Conservation (phyloP, 768 basidiomycete genomes). For the Podaxis rugospora region DNA sequence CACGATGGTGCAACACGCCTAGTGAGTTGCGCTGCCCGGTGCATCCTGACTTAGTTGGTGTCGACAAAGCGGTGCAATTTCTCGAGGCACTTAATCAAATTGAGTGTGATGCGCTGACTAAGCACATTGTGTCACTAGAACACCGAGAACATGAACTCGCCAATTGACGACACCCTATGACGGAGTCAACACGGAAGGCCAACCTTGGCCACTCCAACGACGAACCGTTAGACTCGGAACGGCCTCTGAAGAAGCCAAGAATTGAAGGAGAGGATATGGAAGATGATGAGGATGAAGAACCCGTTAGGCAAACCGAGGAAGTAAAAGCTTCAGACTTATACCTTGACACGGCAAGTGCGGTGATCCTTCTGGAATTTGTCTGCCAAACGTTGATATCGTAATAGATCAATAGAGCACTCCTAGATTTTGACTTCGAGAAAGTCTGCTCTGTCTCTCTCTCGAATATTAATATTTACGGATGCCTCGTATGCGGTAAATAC, state of each 20-base stretch:
- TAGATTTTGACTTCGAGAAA: conserved; percentile 99
- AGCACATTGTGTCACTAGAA: not conserved
- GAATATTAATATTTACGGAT: conserved; percentile 97
- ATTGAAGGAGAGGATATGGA: conserved; percentile 14
- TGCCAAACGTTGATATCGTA: conserved; percentile 5
- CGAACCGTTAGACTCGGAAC: conserved; percentile 16
- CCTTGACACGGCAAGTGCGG: conserved; percentile 77
- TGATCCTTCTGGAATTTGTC: conserved; percentile 11
- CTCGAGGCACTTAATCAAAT: not conserved
- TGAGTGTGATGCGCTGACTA: conserved; percentile 2
- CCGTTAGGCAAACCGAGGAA: conserved; percentile 23
- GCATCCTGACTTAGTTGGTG: not conserved
- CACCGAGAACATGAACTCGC: not conserved
- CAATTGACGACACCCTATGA: conserved; percentile 7
- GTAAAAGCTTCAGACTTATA: conserved; percentile 78
- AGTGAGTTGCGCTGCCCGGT: conserved; percentile 1
- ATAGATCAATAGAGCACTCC: conserved; percentile 83
- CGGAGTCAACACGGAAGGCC: conserved; percentile 10
- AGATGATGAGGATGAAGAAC: conserved; percentile 31
- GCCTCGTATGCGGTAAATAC: conserved; percentile 97
- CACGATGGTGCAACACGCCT: not conserved
- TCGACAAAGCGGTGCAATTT: not conserved
- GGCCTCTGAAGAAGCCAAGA: conserved; percentile 34
- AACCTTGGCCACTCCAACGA: conserved; percentile 11
- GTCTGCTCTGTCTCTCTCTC: conserved; percentile 95